These are phyloP conservation scores for Clarireedia sp. DNA, from an alignment of 2,329 filamentous ascomycete genomes.

Conservation along the genomic window DNA sequence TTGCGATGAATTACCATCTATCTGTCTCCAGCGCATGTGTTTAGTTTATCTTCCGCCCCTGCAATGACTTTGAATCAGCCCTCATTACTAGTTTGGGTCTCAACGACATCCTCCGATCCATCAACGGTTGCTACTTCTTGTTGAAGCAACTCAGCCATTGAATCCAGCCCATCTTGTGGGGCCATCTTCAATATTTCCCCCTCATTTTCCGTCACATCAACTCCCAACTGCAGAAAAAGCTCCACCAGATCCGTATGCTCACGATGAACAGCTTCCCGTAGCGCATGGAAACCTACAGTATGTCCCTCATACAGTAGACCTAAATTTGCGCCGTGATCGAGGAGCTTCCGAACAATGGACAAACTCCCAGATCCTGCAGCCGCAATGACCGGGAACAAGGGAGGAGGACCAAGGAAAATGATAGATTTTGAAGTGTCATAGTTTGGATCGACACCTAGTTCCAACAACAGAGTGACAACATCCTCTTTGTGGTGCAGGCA, in stretches of 20 bases:
- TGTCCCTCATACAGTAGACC: background rate
- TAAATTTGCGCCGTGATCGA: slow-evolving; percentile 2
- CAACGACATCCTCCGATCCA: too few relatives aligned
- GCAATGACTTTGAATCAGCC: too few relatives aligned
- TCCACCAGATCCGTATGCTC: background rate
- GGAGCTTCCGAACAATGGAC: slow-evolving; percentile 1
- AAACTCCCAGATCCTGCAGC: background rate
- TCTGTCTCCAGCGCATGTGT: too few relatives aligned
- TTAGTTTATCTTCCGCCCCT: too few relatives aligned
- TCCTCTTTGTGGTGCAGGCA: background rate
- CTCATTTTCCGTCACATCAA: background rate
- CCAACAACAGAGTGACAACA: background rate
- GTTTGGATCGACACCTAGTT: background rate
- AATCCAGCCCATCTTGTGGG: background rate
- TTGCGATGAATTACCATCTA: too few relatives aligned
- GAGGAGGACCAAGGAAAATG: too few relatives aligned
- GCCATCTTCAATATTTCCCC: background rate
- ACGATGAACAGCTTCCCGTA: too few relatives aligned
- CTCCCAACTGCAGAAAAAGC: background rate
- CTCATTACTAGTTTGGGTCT: too few relatives aligned
- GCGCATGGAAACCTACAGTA: background rate
- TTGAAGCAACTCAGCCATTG: background rate
- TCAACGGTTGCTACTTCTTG: too few relatives aligned
- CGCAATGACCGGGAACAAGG: background rate
- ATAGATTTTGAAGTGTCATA: background rate